Evolutionary conservation across 768 basidiomycete species (phyloP), one percentile per base, ranked within the genome.

Genomic region (Neoboletus subvelutipes): DNA sequence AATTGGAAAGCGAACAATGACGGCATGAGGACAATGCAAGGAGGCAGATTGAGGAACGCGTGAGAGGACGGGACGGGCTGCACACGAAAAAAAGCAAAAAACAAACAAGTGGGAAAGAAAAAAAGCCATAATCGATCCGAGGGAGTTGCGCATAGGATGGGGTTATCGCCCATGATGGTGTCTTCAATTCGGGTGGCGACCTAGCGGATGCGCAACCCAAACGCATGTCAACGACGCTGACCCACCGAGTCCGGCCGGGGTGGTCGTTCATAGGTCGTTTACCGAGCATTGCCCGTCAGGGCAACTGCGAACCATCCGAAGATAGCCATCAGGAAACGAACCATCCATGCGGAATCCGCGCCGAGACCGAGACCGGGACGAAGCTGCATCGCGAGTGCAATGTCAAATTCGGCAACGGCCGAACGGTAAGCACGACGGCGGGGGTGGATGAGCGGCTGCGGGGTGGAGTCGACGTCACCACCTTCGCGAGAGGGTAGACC

Each of bases 331-430:
- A 90, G 70, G 67, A 88, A 90, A 57, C 88, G 75, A 48, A 90
- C 86, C 77, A 89, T 81, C 87, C 87, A 90, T 37, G 88, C 88
- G 7, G 87, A 79, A 64, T 90, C 88, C 12, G 87, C 84, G 40
- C 87, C 85, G 12, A 80, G 70, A 37, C 87, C 88, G 22, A 89
- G 71, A 1, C 88, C 87, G 6, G 87, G 87, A 31, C 87, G 80
- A 47, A 90, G 78, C 70, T 90, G 88, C 86, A 90, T 86, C 43
- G 87, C 87, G 7, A 91, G 80, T 18, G 86, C 88, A 45, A 88
- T 78, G 64, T 90, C 88, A 31, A 80, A 66, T 61, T 75, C 76
- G 24, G 75, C 69, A 39, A 85, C 71, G 13, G 79, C 78, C 20
- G 80, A 78, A 47, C 75, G 63, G 72, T 76, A 57, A 57, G 67